phyloP scores from a whole-genome alignment of 2,329 filamentous ascomycete genomes.

The Chalara sp. region DNA sequence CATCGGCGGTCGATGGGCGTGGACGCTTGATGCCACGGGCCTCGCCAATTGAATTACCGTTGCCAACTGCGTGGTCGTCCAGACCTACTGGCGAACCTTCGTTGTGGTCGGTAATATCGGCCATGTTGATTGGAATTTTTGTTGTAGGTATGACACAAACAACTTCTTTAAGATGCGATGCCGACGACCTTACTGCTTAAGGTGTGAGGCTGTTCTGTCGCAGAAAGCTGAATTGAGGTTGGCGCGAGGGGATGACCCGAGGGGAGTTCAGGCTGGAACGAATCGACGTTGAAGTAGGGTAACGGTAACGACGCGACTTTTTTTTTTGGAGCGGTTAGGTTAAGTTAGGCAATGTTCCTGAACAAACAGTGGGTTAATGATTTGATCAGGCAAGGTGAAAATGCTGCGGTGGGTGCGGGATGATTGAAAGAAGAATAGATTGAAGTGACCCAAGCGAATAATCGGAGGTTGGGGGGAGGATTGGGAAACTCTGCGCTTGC shows the following conservation, averaged over 20 bases:
- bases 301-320: not conserved
- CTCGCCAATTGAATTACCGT: slow-evolving; percentile 60
- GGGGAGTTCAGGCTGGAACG: slow-evolving; percentile 7
- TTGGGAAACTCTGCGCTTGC: slow-evolving; percentile 1
- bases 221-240: slow-evolving; percentile 27
- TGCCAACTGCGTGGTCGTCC: slow-evolving; percentile 69
- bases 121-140: slow-evolving; percentile 45
- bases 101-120: slow-evolving; percentile 73
- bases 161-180: slow-evolving; percentile 27
- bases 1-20: slow-evolving; percentile 76
- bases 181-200: slow-evolving; percentile 30
- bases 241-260: slow-evolving; percentile 24
- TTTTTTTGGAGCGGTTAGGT: not conserved
- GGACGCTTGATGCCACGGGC: slow-evolving; percentile 83
- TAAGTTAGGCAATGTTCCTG: slow-evolving; percentile 10
- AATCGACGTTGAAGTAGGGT: slow-evolving; percentile 1
- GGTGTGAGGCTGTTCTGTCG: slow-evolving; percentile 24
- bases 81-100: slow-evolving; percentile 68
- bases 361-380: slow-evolving; percentile 24
- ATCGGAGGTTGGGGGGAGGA: slow-evolving; percentile 12
- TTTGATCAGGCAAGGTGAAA: slow-evolving; percentile 26
- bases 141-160: slow-evolving; percentile 27
- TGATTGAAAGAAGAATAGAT: slow-evolving; percentile 27
- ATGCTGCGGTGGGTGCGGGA: slow-evolving; percentile 21
- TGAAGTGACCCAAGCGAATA: slow-evolving; percentile 19